Evolutionary conservation across 2,329 filamentous ascomycete genomes (phyloP), one percentile per base, ranked within the genome.

Genomic region (Dactylella cylindrospora): DNA sequence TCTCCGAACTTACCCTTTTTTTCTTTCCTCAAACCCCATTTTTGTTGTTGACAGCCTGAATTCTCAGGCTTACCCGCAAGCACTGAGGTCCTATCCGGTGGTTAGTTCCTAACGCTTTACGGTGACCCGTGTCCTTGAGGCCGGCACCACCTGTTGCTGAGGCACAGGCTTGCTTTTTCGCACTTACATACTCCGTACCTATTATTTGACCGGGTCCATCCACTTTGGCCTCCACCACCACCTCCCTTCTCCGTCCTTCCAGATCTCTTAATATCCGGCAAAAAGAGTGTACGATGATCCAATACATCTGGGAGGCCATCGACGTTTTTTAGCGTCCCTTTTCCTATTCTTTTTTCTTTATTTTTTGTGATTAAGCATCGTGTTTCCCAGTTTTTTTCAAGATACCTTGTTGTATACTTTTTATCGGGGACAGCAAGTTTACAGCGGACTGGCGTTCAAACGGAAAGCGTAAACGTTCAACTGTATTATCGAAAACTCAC

Each of bases 161-260:
- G 52, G 50, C 59, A 59, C 52, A 64, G 59, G 50, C 44, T 62
- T 62, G 67, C 67, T 65, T 68, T 68, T 68, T 68, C 64, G 59
- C 64, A 66, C 64, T 53, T 57, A 62, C 52, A 55, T 25, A 47
- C 65, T 68, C 65, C 55, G 64, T 53, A 53, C 57, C 64, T 66
- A 61, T 55, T 67, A 54, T 64, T 61, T 59, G 61, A 44, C 66
- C 46, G 64, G 59, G 60, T 62, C 61, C 52, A 36, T 46, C 47
- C 43, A 64, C 62, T 59, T 65, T 66, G 38, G 52, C 50, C 41
- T 50, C 49, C 53, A 47, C 45, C 60, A 67, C 60, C 65, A 67
- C 65, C 64, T 62, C 65, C 64, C 61, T 67, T 53, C 66, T 65
- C 51, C 59, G 64, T 40, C 45, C 54, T 62, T 49, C 57, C 57